Base-by-base conservation (phyloP, 1,284 basidiomycete species). In the Pseudozyma thailandica region DNA sequence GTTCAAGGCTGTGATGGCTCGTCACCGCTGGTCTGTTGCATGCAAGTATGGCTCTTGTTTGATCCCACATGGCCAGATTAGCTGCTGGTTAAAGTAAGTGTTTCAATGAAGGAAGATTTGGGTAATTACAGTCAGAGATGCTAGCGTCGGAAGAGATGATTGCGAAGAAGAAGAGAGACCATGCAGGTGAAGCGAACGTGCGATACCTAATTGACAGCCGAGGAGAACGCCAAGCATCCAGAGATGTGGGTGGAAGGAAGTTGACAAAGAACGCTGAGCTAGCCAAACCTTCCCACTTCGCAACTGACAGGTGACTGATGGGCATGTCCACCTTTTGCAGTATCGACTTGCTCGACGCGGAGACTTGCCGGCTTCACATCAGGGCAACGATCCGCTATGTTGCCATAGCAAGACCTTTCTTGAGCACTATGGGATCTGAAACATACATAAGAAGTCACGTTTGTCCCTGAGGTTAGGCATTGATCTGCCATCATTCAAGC, bases 141-240 rank as follows among this genome's bases (percentile, higher is more conserved):
- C n/a, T 35, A n/a, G 13, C 8, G 20, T 23, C 43, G 52, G 48
- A 55, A 62, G 35, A 37, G 21, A 42, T 45, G 37, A 44, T 43
- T 41, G 39, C 39, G 39, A 41, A 23, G 20, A 23, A 42, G n/a
- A n/a, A n/a, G n/a, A n/a, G 41, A n/a, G 28, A 20, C n/a, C 26
- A 27, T 51, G 47, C 51, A 59, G 30, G 39, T 18, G 43, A 48
- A 41, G 52, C 56, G 63, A 66, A 66, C 63, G 63, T 66, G 63
- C 57, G 57, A 66, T 56, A 66, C 56, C 57, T 44, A 23, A 37
- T 41, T 33, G 39, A 44, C 45, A 66, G 57, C 63, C 63, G 63
- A 66, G 49, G 45, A 16, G 33, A 35, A 2, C 28, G 55, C 54
- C 48, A 55, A 65, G 51, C 37, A 50, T 45, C 39, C 42, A 42